These are phyloP conservation scores for Saccharomyces hybrid DNA, from an alignment of 1,139 yeast genomes.

Conservation along the genomic window DNA sequence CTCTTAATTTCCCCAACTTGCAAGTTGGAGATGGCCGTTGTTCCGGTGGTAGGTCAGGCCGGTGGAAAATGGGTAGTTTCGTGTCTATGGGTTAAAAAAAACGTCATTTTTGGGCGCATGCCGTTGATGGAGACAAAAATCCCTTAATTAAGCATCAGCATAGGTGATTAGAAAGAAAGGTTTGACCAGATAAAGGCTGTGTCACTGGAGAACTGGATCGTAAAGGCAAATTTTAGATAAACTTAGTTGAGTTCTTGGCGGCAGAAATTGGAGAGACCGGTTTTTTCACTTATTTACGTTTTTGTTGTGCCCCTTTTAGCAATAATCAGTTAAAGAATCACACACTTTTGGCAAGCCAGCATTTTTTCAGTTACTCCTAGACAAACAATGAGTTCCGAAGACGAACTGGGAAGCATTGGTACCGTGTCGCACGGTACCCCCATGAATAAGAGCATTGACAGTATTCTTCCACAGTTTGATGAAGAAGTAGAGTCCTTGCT, in stretches of 20 bases:
- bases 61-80: background rate
- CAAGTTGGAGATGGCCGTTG: background rate
- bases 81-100: background rate
- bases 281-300: background rate
- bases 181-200: background rate
- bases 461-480: constrained; percentile 30
- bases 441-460: constrained; percentile 19
- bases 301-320: background rate
- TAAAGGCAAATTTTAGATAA: background rate
- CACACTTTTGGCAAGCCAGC: background rate
- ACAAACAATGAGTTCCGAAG: background rate
- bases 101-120: background rate
- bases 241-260: background rate
- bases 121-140: background rate
- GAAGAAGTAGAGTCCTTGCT: constrained; percentile 30
- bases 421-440: background rate
- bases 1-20: background rate
- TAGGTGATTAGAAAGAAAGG: background rate
- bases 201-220: background rate
- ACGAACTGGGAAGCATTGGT: constrained; percentile 7
- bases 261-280: background rate
- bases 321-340: background rate
- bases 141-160: background rate
- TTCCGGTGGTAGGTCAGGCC: background rate
- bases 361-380: background rate